These are phyloP conservation scores for Blastobotrys petasosporus DNA, from an alignment of 1,139 yeast genomes.

Conservation along the genomic window DNA sequence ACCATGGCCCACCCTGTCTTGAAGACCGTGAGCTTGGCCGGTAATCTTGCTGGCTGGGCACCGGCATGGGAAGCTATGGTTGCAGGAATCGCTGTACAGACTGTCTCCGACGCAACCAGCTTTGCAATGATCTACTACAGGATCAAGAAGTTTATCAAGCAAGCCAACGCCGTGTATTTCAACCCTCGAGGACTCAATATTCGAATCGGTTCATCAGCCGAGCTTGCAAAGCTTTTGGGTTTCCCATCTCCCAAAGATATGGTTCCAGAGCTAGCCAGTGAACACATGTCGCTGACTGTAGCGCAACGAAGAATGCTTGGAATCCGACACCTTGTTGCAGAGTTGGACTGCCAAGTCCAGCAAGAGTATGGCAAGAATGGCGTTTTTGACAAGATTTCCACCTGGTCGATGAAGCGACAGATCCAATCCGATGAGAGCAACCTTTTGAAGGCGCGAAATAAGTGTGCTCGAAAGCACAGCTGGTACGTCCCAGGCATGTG, in stretches of 20 bases:
- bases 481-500: not conserved
- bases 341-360: not conserved
- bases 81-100: not conserved
- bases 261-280: not conserved
- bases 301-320: not conserved
- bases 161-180: conserved; percentile 1
- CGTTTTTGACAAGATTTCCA: too few relatives aligned
- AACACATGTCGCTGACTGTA: conserved; percentile 2
- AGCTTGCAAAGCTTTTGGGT: not conserved
- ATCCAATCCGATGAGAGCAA: not conserved
- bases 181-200: not conserved
- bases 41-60: not conserved
- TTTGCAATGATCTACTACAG: not conserved
- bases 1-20: not conserved
- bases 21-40: not conserved
- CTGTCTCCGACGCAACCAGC: not conserved
- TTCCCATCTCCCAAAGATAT: not conserved
- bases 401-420: not conserved
- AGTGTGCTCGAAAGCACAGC: not conserved
- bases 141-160: not conserved
- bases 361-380: too few relatives aligned
- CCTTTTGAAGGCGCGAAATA: not conserved
- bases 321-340: not conserved
- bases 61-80: not conserved
- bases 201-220: not conserved